These are phyloP conservation scores for Colletotrichum salicis DNA, from an alignment of 2,329 filamentous ascomycete genomes.

Conservation along the genomic window DNA sequence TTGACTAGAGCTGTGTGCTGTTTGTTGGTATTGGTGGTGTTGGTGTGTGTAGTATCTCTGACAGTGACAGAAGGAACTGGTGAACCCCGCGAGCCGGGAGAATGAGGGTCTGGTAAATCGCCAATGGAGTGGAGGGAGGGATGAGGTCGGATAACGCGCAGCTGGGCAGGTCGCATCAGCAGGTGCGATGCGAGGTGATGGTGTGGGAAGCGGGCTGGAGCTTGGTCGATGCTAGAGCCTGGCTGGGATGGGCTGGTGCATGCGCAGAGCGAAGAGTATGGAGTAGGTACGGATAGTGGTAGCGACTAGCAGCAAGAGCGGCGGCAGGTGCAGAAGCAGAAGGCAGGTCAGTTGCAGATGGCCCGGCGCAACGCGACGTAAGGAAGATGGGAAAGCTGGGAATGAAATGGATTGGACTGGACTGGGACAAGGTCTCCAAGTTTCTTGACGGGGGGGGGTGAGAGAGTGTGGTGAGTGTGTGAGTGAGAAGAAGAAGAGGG, in stretches of 20 bases:
- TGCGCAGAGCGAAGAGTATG: background rate
- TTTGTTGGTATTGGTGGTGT: background rate
- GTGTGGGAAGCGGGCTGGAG: conserved; percentile 16
- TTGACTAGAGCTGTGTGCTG: background rate
- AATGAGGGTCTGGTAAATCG: background rate
- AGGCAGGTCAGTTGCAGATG: conserved; percentile 22
- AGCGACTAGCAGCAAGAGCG: background rate
- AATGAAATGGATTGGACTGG: background rate
- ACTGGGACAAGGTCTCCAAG: conserved; percentile 9
- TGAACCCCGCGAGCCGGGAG: background rate
- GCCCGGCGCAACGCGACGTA: conserved; percentile 27
- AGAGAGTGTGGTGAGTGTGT: background rate
- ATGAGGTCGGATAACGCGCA: conserved; percentile 27
- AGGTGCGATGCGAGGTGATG: conserved; percentile 20
- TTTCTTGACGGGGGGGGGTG: background rate
- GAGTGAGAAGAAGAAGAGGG: background rate
- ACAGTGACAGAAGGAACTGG: background rate
- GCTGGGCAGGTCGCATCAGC: conserved; percentile 20
- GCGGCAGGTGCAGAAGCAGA: background rate
- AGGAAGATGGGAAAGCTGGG: conserved; percentile 20
- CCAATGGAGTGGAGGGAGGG: background rate
- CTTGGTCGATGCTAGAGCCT: conserved; percentile 1
- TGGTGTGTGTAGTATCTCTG: background rate
- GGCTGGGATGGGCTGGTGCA: conserved; percentile 20
- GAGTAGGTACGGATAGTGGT: no score